These are phyloP conservation scores for Coniochaeta sp. DNA, from an alignment of 2,329 filamentous ascomycete species.

Conservation along the genomic window DNA sequence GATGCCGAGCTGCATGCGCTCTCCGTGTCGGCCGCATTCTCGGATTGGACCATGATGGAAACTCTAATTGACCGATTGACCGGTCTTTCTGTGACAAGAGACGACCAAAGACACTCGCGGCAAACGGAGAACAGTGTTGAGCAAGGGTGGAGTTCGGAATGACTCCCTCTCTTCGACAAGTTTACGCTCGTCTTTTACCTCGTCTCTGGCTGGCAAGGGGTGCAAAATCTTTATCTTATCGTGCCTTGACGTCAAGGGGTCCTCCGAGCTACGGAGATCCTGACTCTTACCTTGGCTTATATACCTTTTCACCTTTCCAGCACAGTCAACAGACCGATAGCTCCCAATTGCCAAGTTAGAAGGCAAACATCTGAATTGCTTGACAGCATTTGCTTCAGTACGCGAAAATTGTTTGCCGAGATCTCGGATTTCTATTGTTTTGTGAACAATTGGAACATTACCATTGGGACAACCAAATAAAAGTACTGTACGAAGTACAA, in stretches of 20 bases:
- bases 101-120: background rate
- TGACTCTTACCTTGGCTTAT: background rate
- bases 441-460: no score
- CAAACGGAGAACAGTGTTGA: background rate
- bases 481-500: background rate
- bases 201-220: background rate
- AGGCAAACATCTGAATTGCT: background rate
- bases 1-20: slow-evolving; percentile 14
- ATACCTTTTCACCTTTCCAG: background rate
- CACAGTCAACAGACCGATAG: background rate
- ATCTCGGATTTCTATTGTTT: no score
- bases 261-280: background rate
- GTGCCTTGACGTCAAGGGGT: slow-evolving; percentile 2
- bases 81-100: background rate
- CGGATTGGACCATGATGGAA: slow-evolving; percentile 20
- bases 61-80: background rate
- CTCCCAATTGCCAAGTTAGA: no score
- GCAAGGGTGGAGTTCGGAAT: background rate
- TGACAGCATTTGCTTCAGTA: background rate
- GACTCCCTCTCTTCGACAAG: background rate
- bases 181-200: no score
- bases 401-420: background rate
- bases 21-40: slow-evolving; percentile 17
- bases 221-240: slow-evolving; percentile 4
- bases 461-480: background rate